Base-by-base conservation (phyloP, 495 filamentous ascomycete genomes). In the Cladorrhinum samala region DNA sequence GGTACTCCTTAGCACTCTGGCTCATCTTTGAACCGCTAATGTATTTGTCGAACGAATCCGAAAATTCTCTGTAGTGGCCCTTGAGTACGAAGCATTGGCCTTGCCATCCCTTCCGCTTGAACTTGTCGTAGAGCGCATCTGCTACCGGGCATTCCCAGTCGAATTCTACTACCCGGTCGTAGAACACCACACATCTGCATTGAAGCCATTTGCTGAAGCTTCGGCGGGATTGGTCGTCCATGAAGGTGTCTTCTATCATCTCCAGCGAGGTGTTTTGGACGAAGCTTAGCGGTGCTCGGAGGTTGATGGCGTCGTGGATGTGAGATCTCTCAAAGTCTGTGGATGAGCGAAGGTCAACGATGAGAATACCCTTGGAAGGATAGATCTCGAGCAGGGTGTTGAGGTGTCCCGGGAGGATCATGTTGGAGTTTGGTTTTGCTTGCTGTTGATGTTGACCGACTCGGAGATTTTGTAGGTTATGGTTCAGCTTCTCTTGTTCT, bases 1-100 rank as follows among this genome's bases (percentile, higher is more conserved):
- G 33, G 38, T 75, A 71, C 45, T 70, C 61, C 49, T 72, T 71
- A 6, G 68, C 71, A 2, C 69, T 66, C 36, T 65, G 58, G 19
- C 63, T 71, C 63, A 66, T 73, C 46, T 71, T 74, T 4, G 52
- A 38, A 0, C 71, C 68, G 16, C 68, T 60, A 27, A 77, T 76
- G 46, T 75, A 70, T 39, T 71, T 71, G 46, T 71, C 70, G 36
- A 75, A 76, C 7, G 69, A 72, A 16, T 61, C 60, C 2, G 70
- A 72, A 54, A 77, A 75, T 49, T 77, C 74, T 42, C 69, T 65
- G 54, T 71, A 77, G 50, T 76, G 74, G 2, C 74, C 74, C 57
- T 77, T 77, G 21, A 77, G 67, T 24, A 77, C 63, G 42, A 75
- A 77, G 45, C 68, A 70, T 36, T 72, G 68, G 2, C 74, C 74